phyloP scores from a whole-genome alignment of 148 eudicot genomes.

The Nepenthes mirabilis region DNA sequence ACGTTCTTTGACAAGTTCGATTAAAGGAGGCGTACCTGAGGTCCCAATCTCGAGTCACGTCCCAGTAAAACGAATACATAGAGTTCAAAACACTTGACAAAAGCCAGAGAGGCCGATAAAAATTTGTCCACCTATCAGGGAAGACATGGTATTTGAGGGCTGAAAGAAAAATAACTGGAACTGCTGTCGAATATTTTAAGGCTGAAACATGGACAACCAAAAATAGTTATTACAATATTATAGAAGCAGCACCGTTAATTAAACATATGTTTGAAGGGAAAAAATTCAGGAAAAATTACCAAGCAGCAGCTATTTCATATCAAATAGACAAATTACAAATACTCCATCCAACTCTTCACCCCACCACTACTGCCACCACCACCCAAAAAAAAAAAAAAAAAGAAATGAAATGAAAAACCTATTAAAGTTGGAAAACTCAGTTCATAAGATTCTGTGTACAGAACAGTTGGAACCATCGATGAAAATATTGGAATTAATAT shows the following conservation, averaged over 20 bases:
- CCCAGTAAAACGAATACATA: constrained; percentile 97
- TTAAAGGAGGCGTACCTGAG: constrained; percentile 46
- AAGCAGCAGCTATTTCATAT: neutral
- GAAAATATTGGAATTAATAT: no score
- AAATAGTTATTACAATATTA: neutral
- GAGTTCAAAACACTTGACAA: constrained; percentile 74
- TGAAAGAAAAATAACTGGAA: constrained; percentile 91
- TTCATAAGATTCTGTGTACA: neutral
- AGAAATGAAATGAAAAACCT: neutral
- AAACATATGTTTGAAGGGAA: neutral
- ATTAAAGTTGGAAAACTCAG: neutral
- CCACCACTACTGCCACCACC: no score
- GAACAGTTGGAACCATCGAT: no score
- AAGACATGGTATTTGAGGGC: constrained; percentile 91
- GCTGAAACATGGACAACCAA: constrained; percentile 44
- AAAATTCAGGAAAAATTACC: neutral
- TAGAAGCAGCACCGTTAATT: neutral
- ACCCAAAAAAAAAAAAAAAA: no score
- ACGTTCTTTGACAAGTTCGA: neutral
- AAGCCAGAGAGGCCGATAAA: constrained; percentile 90
- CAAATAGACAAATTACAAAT: neutral
- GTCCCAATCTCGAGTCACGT: constrained; percentile 95
- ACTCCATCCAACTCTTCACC: neutral
- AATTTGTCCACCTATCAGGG: constrained; percentile 73
- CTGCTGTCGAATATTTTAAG: constrained; percentile 86